These are phyloP conservation scores for Colletotrichum siamense DNA, from an alignment of 2,329 filamentous ascomycete species.

Conservation along the genomic window DNA sequence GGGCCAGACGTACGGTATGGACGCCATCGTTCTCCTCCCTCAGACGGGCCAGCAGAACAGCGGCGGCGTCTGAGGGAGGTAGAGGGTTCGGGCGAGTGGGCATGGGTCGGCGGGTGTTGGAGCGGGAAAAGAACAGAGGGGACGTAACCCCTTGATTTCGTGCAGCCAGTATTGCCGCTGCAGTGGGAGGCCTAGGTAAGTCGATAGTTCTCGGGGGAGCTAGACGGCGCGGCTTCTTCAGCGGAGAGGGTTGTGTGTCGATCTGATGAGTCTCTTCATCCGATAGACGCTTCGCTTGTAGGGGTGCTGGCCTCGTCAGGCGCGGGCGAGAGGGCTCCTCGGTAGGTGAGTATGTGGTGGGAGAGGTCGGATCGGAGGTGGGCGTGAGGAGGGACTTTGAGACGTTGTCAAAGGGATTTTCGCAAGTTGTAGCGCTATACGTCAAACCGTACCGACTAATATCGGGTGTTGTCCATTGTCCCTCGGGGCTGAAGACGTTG, in stretches of 20 bases:
- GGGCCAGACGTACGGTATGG: conserved; percentile 61
- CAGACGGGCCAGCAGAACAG: conserved; percentile 52
- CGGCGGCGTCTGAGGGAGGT: conserved; percentile 45
- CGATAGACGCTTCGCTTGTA: conserved; percentile 31
- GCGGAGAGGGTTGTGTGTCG: conserved; percentile 29
- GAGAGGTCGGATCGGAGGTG: conserved; percentile 6
- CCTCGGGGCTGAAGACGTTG: background rate
- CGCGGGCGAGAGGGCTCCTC: background rate
- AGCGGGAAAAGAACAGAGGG: conserved; percentile 59
- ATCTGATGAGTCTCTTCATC: conserved; percentile 25
- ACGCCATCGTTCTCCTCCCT: conserved; percentile 51
- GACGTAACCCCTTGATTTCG: conserved; percentile 46
- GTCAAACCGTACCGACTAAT: conserved; percentile 35
- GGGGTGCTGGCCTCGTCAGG: conserved; percentile 11
- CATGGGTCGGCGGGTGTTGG: conserved; percentile 38
- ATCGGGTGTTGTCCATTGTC: conserved; percentile 23
- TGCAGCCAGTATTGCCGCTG: conserved; percentile 27
- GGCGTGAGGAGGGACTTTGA: conserved; percentile 7
- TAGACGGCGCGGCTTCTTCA: conserved; percentile 56
- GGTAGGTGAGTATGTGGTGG: background rate
- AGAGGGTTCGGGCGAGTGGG: conserved; percentile 40
- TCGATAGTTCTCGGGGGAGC: conserved; percentile 51
- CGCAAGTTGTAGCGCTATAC: conserved; percentile 25
- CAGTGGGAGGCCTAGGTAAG: conserved; percentile 33
- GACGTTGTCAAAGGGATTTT: conserved; percentile 21